Base-by-base conservation (phyloP, 1,284 basidiomycete genomes). In the Rhodotorula sp. region DNA sequence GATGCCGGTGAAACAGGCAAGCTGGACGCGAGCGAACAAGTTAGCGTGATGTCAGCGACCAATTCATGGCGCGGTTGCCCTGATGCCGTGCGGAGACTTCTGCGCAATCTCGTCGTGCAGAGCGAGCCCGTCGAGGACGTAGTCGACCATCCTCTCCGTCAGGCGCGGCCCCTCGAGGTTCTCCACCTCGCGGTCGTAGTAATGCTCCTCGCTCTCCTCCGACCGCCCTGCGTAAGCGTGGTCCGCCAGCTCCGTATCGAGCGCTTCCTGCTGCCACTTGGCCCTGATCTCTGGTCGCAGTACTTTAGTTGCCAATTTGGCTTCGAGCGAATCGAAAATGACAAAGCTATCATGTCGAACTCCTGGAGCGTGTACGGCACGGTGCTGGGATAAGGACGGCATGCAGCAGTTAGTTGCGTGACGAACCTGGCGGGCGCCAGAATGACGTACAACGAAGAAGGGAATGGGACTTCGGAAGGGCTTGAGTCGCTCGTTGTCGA, bases 101-200 rank as follows among this genome's bases (percentile, higher is more conserved):
- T 59, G 31, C 11, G 48, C 51, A 16, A 34, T 54, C 28, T 26
- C 7, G 16, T 59, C 68, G 57, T 64, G 66, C 37, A 18, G 16
- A 26, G 59, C 59, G 11, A 73, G 62, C 63, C 70, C 71, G 46
- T 70, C 71, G 22, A 73, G 53, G 9, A 70, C 63, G 37, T 68
- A 70, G 30, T 70, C 60, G 24, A 73, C 51, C 59, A 70, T 69
- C 51, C 65, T 65, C 22, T 57, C 54, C 53, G 65, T 54, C 26
- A 70, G 18, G 2, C 37, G 40, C 47, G 53, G 31, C 53, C 9
- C 4, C 40, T 31, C 44, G 31, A 58, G 34, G 22, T 48, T 34
- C 8, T 34, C 40, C 10, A 18, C 50, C 44, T 8, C 54, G 51
- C 26, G 13, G 6, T n/a, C 16, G 24, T 44, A 44, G 28, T 10